A percentile compares a stretch with the other conserved stretches of the same genome.
Evolutionary conservation across 2,329 filamentous ascomycete species (phyloP).

Genomic region (Aspergillus sp.): DNA sequence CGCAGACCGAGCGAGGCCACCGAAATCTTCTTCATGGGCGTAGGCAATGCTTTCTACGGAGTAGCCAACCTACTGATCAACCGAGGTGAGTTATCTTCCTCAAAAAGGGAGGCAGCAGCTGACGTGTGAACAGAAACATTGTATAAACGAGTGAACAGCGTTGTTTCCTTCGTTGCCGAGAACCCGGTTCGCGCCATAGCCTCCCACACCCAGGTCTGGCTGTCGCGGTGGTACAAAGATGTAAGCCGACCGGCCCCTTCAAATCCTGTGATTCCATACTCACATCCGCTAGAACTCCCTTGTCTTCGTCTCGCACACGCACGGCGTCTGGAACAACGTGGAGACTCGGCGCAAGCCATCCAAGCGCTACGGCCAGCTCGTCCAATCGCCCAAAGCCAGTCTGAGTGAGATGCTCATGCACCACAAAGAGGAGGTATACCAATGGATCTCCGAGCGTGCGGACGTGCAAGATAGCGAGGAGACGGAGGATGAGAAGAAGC

Average conservation of each 20-base stretch:
- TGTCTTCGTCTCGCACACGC: constrained; percentile 74
- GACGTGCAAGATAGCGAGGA: constrained; percentile 28
- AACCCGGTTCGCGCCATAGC: constrained; percentile 75
- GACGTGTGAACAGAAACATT: constrained; percentile 51
- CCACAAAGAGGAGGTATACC: constrained; percentile 54
- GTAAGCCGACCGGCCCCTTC: constrained; percentile 36
- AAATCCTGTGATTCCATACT: background rate
- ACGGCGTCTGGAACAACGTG: constrained; percentile 72
- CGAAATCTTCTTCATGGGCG: constrained; percentile 81
- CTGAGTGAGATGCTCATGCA: constrained; percentile 60
- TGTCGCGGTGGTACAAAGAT: constrained; percentile 79
- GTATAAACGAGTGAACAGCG: constrained; percentile 66
- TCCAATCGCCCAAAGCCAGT: constrained; percentile 47
- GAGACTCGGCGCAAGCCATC: constrained; percentile 58
- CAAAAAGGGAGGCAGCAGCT: constrained; percentile 8
- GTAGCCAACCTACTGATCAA: constrained; percentile 78
- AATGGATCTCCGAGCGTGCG: constrained; percentile 47
- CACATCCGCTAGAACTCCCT: constrained; percentile 59
- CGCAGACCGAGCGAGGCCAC: constrained; percentile 63
- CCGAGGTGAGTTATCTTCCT: constrained; percentile 57
- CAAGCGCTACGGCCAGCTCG: constrained; percentile 59
- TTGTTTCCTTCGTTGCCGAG: constrained; percentile 79
- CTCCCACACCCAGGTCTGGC: constrained; percentile 67
- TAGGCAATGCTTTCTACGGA: constrained; percentile 85
- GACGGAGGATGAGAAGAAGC: constrained; percentile 27